phyloP scores from a whole-genome alignment of 2,329 filamentous ascomycete genomes.

The Aspergillus piperis region DNA sequence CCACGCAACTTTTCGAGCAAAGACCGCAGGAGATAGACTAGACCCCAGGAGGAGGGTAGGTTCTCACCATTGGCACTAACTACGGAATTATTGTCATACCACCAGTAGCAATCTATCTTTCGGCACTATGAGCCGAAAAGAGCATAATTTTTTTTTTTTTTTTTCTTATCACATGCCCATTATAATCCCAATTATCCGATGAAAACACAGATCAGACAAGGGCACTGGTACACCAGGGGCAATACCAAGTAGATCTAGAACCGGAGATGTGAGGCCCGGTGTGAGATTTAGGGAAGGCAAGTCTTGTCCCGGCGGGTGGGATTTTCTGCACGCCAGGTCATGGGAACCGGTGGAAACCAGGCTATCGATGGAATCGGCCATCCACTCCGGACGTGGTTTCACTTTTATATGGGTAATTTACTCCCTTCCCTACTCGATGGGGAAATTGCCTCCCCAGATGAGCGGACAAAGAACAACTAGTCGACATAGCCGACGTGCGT shows the following conservation, averaged over 20 bases:
- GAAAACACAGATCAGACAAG: not conserved
- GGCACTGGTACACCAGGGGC: not conserved
- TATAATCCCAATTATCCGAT: conserved; percentile 3
- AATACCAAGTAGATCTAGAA: conserved; percentile 3
- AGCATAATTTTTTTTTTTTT: not conserved
- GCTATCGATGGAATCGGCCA: not conserved
- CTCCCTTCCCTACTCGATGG: not conserved
- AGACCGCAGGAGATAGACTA: not conserved
- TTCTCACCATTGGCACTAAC: not conserved
- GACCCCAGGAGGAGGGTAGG: not conserved
- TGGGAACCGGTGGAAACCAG: conserved; percentile 1
- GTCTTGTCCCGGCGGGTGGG: conserved; percentile 3
- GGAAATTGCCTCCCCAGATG: not conserved
- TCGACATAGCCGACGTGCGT: not conserved
- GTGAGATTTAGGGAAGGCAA: conserved; percentile 4
- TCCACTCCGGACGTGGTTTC: not conserved
- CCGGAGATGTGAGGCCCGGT: conserved; percentile 3
- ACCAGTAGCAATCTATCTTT: not conserved
- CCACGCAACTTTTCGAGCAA: not conserved
- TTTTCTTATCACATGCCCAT: not conserved
- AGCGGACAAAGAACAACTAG: not conserved
- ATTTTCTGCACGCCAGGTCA: conserved; percentile 4
- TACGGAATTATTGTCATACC: not conserved
- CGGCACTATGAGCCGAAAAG: not conserved
- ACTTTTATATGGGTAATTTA: not conserved